Evolutionary conservation across 768 basidiomycete genomes (phyloP).

Genomic region (Xerocomus potaroensis): DNA sequence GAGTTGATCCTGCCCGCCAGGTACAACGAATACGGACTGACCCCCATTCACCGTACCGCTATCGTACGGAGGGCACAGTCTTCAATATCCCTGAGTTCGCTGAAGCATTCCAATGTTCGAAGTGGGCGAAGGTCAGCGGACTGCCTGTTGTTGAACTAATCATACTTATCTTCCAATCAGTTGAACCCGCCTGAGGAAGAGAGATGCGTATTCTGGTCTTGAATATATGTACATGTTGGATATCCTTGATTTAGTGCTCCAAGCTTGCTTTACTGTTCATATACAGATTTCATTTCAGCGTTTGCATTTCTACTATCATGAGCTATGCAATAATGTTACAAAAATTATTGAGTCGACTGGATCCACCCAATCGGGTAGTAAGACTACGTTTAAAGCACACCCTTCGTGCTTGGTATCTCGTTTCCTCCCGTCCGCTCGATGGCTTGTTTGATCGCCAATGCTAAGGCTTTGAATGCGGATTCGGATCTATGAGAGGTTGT

Average conservation of each 20-base stretch:
- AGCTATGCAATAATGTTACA: not conserved
- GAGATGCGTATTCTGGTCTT: slow-evolving; percentile 79
- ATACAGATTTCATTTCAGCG: slow-evolving; percentile 17
- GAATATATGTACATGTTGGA: slow-evolving; percentile 9
- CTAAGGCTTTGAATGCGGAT: slow-evolving; percentile 97
- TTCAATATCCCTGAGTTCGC: slow-evolving; percentile 88
- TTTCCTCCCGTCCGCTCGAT: slow-evolving; percentile 82
- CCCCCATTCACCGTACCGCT: slow-evolving; percentile 80
- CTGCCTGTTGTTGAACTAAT: not conserved
- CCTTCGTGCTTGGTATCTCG: slow-evolving; percentile 96
- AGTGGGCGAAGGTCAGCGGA: slow-evolving; percentile 61
- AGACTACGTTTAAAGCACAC: slow-evolving; percentile 56
- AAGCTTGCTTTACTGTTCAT: slow-evolving; percentile 4
- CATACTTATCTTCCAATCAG: slow-evolving; percentile 33
- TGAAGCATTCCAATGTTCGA: slow-evolving; percentile 77
- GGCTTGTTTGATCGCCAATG: slow-evolving; percentile 93
- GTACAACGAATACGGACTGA: slow-evolving; percentile 80
- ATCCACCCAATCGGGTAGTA: too few relatives aligned
- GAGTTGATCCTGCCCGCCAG: slow-evolving; percentile 29
- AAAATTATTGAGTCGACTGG: not conserved
- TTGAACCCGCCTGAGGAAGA: slow-evolving; percentile 79
- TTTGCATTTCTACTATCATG: not conserved
- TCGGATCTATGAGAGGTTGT: slow-evolving; percentile 62
- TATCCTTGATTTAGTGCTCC: slow-evolving; percentile 5
- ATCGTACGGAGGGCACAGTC: slow-evolving; percentile 82